Evolutionary conservation across 2,329 filamentous ascomycete species (phyloP).

Genomic region (Pseudocercospora ulei): DNA sequence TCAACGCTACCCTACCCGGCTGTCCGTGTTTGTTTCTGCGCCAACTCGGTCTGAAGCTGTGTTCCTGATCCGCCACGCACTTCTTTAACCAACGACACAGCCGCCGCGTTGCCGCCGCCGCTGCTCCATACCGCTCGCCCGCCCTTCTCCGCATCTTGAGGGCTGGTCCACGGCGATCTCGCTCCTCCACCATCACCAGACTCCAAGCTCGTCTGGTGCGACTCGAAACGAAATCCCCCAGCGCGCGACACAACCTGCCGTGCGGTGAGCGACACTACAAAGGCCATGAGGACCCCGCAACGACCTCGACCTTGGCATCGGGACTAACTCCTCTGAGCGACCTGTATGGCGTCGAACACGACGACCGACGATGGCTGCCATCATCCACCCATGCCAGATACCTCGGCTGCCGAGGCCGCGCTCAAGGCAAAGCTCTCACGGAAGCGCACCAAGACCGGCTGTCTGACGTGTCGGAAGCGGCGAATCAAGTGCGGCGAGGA

Average conservation of each 20-base stretch:
- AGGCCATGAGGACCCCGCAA: background rate
- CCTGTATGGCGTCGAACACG: conserved; percentile 13
- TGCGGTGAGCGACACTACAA: background rate
- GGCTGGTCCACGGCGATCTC: conserved; percentile 1
- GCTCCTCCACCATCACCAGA: background rate
- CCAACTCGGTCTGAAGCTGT: conserved; percentile 4
- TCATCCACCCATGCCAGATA: conserved; percentile 19
- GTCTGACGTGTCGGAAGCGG: conserved; percentile 82
- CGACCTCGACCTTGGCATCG: conserved; percentile 1
- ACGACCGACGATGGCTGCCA: conserved; percentile 10
- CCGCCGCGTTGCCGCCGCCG: conserved; percentile 11
- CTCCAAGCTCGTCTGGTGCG: background rate
- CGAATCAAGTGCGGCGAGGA: conserved; percentile 97
- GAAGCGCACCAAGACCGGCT: conserved; percentile 84
- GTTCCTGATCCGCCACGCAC: no score
- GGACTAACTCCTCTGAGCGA: background rate
- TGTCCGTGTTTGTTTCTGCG: conserved; percentile 1
- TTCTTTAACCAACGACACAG: conserved; percentile 11
- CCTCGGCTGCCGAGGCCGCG: conserved; percentile 26
- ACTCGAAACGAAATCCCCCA: no score
- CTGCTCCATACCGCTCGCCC: conserved; percentile 11
- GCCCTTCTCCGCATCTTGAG: conserved; percentile 15
- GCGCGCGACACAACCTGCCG: background rate
- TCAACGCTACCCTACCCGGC: conserved; percentile 1
- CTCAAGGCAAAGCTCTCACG: conserved; percentile 30